Evolutionary conservation across 495 filamentous ascomycete genomes (phyloP), one percentile per base, ranked within the genome.

Genomic region (Tuber calosporum): DNA sequence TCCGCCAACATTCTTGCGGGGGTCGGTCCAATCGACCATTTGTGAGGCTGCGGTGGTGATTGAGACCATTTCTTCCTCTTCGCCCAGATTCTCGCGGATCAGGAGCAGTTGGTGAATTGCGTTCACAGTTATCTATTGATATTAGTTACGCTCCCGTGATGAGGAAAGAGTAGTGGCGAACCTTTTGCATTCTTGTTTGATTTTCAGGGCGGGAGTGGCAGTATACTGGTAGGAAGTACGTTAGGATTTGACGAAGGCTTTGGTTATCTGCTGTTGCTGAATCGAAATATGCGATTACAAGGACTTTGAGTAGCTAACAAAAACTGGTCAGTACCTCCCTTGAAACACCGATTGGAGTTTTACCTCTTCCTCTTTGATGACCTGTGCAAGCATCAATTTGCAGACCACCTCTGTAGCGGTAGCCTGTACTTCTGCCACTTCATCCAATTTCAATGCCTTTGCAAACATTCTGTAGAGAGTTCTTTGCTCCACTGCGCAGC

Each of bases 211-310:
- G 86, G 37, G 89, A 92, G 81, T 94, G 96, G 81, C 91, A 93
- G 85, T 96, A 99, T 0, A 97, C 95, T 0, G 95, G 95, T 77
- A 99, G 86, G 86, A 97, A 98, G 82, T 99, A 99, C 70, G 91
- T 92, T 37, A 99, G 86, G 0, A 92, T 89, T 83, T 99, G 95
- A 0, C 93, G 86, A 30, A 98, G 89, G n/a, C 87, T 88, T 74
- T 95, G 91, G 80, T 97, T 98, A 48, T 88, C 87, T 2, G 87
- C 86, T 20, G 92, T 94, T 38, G 90, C 88, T 3, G 96, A 96
- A 81, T 96, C 91, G 82, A 98, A 99, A 84, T 96, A 98, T 34
- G 91, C 88, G 7, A 94, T 83, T 3, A 96, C 88, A 5, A 97
- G 87, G 0, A 89, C 89, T 82, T 91, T 92, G 69, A 99, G 87